A percentile compares a stretch with the other conserved stretches of the same genome.
phyloP scores from a whole-genome alignment of 2,329 filamentous ascomycete genomes.

The Fonsecaea monophora region DNA sequence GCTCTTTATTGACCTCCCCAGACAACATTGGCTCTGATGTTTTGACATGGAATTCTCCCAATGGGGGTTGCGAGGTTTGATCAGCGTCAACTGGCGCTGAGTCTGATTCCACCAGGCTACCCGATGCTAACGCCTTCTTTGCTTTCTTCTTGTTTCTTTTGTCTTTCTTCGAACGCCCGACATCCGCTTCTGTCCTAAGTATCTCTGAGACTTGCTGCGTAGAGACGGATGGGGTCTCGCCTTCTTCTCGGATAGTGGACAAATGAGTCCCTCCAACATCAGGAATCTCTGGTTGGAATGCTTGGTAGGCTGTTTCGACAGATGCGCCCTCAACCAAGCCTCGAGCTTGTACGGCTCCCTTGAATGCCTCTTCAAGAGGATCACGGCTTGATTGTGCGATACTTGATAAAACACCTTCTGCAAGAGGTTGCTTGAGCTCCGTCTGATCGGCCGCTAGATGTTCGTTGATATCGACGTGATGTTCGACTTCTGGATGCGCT shows the following conservation, averaged over 20 bases:
- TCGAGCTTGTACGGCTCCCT: constrained; percentile 32
- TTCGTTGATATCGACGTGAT: not conserved
- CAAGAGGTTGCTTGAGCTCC: not conserved
- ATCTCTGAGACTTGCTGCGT: not conserved
- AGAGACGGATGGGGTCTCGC: constrained; percentile 13
- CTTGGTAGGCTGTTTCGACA: constrained; percentile 32
- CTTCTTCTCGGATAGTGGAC: constrained; percentile 30
- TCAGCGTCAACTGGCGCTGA: not conserved
- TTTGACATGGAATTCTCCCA: not conserved
- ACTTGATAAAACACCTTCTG: not conserved
- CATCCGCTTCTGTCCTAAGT: not conserved
- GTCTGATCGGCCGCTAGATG: not conserved
- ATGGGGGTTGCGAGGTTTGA: not conserved
- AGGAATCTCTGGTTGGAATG: constrained; percentile 32
- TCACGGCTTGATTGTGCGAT: not conserved
- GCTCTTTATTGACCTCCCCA: constrained; percentile 1
- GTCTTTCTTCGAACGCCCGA: constrained; percentile 33
- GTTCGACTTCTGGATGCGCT: not conserved
- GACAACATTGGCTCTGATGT: not conserved
- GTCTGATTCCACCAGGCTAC: constrained; percentile 1
- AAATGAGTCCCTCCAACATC: constrained; percentile 18
- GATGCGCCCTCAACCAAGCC: constrained; percentile 32
- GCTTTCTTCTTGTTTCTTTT: constrained; percentile 36
- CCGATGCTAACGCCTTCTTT: not conserved
- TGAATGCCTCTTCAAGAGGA: constrained; percentile 37